Conservation (phyloP, 2,329 filamentous ascomycete species). For the Orbilia brochopaga region DNA sequence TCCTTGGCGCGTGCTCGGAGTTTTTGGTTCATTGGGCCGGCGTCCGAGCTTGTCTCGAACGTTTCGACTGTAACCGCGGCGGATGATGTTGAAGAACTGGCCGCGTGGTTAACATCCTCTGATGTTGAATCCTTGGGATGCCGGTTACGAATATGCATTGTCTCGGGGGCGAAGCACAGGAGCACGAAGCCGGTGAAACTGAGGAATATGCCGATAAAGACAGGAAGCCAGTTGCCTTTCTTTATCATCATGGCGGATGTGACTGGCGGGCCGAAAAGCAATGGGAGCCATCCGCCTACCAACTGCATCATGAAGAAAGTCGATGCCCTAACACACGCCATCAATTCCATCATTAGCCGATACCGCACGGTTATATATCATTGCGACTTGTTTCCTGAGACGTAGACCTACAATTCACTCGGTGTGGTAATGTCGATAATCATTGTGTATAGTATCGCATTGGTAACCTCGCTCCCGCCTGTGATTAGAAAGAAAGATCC, state of each 20-base stretch:
- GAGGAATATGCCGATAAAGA: conserved; percentile 12
- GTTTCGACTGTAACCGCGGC: not conserved
- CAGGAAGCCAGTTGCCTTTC: conserved; percentile 22
- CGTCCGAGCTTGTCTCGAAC: conserved; percentile 5
- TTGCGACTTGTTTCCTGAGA: not conserved
- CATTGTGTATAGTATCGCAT: conserved; percentile 42
- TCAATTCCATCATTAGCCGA: not conserved
- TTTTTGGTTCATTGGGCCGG: conserved; percentile 2
- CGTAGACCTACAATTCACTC: conserved; percentile 21
- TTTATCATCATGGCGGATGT: conserved; percentile 25
- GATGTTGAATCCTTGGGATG: not conserved
- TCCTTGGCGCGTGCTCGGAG: conserved; percentile 7
- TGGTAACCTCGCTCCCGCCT: conserved; percentile 24
- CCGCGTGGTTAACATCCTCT: not conserved
- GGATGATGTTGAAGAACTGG: not conserved
- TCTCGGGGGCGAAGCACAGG: conserved; percentile 20
- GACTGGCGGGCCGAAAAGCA: conserved; percentile 26
- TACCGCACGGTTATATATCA: not conserved
- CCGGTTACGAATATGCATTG: conserved; percentile 15
- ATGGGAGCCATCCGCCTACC: conserved; percentile 21
- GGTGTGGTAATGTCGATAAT: conserved; percentile 39
- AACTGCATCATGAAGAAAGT: conserved; percentile 44
- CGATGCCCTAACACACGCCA: conserved; percentile 15
- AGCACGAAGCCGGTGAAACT: conserved; percentile 8
- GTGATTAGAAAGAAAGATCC: conserved; percentile 32